Evolutionary conservation across 768 basidiomycete species (phyloP).

Genomic region (Suillus alpinus): DNA sequence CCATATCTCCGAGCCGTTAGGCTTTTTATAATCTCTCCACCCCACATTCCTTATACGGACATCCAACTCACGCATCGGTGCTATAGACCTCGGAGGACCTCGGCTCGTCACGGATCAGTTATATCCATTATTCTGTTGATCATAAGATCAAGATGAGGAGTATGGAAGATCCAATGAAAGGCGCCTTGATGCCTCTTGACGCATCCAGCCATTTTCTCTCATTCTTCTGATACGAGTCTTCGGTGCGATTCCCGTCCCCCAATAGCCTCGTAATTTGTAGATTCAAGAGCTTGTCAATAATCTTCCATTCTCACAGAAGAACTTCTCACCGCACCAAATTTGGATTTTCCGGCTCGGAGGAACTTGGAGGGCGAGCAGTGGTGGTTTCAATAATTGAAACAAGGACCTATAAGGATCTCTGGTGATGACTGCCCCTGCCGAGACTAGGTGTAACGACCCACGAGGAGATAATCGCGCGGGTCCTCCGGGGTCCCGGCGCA

Average conservation of each 20-base stretch:
- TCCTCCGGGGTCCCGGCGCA: too few relatives aligned
- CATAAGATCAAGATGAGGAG: not conserved
- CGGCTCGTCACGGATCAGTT: not conserved
- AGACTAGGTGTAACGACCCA: not conserved
- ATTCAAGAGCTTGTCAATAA: not conserved
- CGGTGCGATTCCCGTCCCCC: not conserved
- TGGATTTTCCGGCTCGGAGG: not conserved
- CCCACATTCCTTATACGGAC: slow-evolving; percentile 15
- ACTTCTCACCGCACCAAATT: not conserved
- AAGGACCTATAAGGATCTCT: not conserved
- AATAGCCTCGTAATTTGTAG: not conserved
- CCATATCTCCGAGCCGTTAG: slow-evolving; percentile 14
- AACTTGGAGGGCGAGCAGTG: too few relatives aligned
- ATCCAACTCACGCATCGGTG: slow-evolving; percentile 4
- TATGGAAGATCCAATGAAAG: not conserved
- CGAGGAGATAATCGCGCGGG: too few relatives aligned
- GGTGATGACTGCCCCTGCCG: not conserved
- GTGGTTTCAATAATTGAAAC: not conserved
- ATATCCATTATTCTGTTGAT: not conserved
- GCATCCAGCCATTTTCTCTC: not conserved
- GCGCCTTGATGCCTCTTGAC: too few relatives aligned
- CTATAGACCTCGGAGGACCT: not conserved
- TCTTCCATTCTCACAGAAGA: not conserved
- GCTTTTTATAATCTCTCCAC: slow-evolving; percentile 24
- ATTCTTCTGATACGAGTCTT: not conserved